Base-by-base conservation (phyloP, 306 rosid species). In the Cicer judaicum region DNA sequence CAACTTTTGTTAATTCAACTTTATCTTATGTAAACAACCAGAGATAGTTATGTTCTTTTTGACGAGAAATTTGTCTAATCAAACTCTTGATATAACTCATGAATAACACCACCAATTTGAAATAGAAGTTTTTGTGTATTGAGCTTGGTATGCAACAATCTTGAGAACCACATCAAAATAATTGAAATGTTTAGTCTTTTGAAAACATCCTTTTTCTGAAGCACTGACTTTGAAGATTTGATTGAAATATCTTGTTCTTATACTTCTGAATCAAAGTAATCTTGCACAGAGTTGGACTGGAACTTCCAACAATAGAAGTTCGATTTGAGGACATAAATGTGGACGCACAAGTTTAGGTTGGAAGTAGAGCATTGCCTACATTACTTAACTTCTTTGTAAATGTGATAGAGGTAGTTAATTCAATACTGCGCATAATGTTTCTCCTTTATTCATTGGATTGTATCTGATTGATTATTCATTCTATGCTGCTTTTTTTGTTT, bases 291-390 rank as follows among this genome's bases (percentile, higher is more conserved):
- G 87, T 80, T 77, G 83, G 80, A 46, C 66, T 91, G 68, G 89
- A 87, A 2, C 78, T 89, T 64, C 97, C 97, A 19, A 87, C 91
- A 72, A 86, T 89, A 67, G 97, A 91, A 82, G 90, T 89, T 76
- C 83, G 88, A 72, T 89, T 80, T 65, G 92, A 91, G 84, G 85
- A 88, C 70, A 10, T 91, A 52, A 78, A 82, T 50, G 89, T 89
- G 13, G 95, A 91, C 39, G 97, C 97, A 78, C 82, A 86, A 70
- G 92, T 83, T 70, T 83, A 86, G 67, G 88, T 85, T 21, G 97
- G 95, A 74, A 78, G 90, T 53, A 89, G 92, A 78, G 91, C 93
- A 10, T 82, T 91, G 6, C 97, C 97, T 29, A 81, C 97, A 14
- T 50, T 91, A 36, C 57, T 87, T 46, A 89, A 87, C 79, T 87